phyloP scores from a whole-genome alignment of 2,329 filamentous ascomycete species.

The Achaetomium macrosporum region DNA sequence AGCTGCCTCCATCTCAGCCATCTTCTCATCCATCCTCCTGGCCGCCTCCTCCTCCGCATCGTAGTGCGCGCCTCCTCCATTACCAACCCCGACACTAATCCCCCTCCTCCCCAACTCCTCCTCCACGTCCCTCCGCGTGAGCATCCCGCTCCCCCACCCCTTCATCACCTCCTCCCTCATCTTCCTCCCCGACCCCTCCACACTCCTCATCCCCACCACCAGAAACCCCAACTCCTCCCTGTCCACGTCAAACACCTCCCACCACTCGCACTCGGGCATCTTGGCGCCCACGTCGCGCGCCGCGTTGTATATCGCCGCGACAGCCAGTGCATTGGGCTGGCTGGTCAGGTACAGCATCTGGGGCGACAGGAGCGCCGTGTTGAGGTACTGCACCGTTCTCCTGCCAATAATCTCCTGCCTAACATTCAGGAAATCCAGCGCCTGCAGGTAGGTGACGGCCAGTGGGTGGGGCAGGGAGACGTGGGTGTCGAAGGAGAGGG shows the following conservation, averaged over 20 bases:
- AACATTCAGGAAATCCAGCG: conserved; percentile 59
- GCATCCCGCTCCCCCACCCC: conserved; percentile 47
- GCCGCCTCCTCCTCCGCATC: conserved; percentile 43
- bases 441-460: conserved; percentile 87
- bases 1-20: conserved; percentile 26
- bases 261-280: conserved; percentile 83
- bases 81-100: conserved; percentile 30
- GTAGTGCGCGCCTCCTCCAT: conserved; percentile 31
- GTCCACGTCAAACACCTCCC: conserved; percentile 96
- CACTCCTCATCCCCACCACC: conserved; percentile 76
- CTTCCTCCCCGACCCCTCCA: conserved; percentile 61
- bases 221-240: conserved; percentile 90
- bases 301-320: conserved; percentile 85
- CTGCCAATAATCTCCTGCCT: conserved; percentile 55
- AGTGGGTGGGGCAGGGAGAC: conserved; percentile 81
- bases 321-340: conserved; percentile 78
- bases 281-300: conserved; percentile 70
- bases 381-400: conserved; percentile 71
- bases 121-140: conserved; percentile 54
- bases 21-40: conserved; percentile 34
- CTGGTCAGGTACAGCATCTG: conserved; percentile 89
- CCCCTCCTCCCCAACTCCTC: conserved; percentile 53
- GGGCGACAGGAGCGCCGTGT: conserved; percentile 76
- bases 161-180: conserved; percentile 48
- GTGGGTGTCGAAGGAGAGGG: conserved; percentile 75